These are phyloP conservation scores for Deinandra increscens DNA, from an alignment of 129 eudicot species.

Conservation along the genomic window DNA sequence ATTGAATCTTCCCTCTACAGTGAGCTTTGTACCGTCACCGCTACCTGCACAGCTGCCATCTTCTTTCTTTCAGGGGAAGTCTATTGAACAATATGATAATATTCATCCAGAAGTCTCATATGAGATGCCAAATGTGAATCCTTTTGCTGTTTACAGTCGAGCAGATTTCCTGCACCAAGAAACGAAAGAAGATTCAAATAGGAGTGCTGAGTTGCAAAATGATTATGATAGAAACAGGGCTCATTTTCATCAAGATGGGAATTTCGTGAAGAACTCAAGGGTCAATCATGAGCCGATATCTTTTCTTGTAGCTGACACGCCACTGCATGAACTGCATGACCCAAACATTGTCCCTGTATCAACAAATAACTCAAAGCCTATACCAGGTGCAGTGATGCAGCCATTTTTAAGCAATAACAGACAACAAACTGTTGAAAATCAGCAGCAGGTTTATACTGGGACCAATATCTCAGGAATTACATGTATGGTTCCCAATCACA, in stretches of 20 bases:
- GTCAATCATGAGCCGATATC: constrained; percentile 25
- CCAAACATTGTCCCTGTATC: constrained; percentile 33
- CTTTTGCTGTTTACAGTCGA: constrained; percentile 22
- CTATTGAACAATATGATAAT: constrained; percentile 31
- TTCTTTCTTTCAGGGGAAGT: constrained; percentile 27
- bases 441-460: constrained; percentile 30
- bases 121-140: constrained; percentile 22
- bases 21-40: constrained; percentile 40
- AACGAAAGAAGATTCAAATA: neutral
- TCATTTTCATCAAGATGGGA: constrained; percentile 12
- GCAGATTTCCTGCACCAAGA: constrained; percentile 21
- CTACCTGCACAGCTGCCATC: constrained; percentile 31
- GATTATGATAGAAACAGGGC: neutral
- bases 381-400: constrained; percentile 22
- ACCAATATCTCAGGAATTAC: constrained; percentile 12
- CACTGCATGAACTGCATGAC: constrained; percentile 29
- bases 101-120: constrained; percentile 14
- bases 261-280: constrained; percentile 16
- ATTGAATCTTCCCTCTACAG: constrained; percentile 43
- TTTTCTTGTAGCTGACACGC: constrained; percentile 16
- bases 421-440: constrained; percentile 29
- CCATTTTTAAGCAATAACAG: constrained; percentile 28
- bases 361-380: constrained; percentile 27
- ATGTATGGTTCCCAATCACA: constrained; percentile 17
- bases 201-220: constrained; percentile 22